Percentiles rank a stretch among this genome's conserved stretches.
Conservation (phyloP, 768 basidiomycete species). For the Neoboletus subvelutipes region DNA sequence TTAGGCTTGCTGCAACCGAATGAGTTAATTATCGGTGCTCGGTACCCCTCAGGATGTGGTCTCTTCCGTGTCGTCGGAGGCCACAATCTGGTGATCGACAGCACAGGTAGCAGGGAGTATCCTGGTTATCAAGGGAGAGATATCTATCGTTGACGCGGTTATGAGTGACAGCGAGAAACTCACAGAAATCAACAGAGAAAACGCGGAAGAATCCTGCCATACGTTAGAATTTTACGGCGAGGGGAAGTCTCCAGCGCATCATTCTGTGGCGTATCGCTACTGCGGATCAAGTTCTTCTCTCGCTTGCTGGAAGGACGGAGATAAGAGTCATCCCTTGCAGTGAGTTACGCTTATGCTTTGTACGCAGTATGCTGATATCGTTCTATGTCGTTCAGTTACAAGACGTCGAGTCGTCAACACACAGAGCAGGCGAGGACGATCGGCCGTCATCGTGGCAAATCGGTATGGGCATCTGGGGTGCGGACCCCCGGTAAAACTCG, state of each 20-base stretch:
- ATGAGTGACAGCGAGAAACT: neutral
- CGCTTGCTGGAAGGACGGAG: constrained; percentile 9
- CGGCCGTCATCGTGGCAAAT: neutral
- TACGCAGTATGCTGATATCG: neutral
- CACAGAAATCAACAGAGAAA: no score
- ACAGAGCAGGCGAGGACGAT: neutral
- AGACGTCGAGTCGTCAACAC: neutral
- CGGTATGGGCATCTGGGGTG: neutral
- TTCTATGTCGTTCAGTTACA: neutral
- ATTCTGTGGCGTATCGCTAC: constrained; percentile 3
- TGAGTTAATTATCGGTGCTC: neutral
- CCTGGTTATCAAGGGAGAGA: neutral
- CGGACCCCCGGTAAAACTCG: neutral
- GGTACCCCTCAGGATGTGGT: neutral
- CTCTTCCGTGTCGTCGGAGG: no score
- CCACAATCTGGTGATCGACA: neutral
- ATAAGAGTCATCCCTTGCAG: neutral
- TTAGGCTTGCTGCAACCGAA: neutral
- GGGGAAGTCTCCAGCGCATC: constrained; percentile 5
- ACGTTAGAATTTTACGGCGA: neutral
- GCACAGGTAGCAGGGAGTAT: neutral
- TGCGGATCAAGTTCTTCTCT: constrained; percentile 14
- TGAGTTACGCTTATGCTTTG: neutral
- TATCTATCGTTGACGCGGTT: neutral
- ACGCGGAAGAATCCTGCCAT: no score